Percentiles rank a stretch among this genome's conserved stretches.
Conservation (phyloP, 331 rosid genomes). For the Quercus lobata region DNA sequence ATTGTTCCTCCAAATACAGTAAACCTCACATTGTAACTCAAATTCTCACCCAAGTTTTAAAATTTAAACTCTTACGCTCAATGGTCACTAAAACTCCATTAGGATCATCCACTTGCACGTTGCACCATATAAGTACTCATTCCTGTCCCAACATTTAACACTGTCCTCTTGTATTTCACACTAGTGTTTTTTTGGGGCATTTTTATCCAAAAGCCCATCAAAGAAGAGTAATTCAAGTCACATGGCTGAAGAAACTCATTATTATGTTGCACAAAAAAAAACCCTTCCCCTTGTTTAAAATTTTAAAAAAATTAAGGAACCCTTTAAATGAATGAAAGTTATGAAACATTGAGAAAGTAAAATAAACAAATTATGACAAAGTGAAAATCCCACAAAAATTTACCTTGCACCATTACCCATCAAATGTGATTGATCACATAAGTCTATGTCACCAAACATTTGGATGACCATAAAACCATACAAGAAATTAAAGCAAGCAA, state of each 20-base stretch:
- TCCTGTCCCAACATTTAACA: conserved; percentile 50
- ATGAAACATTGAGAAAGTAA: background rate
- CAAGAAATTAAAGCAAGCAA: background rate
- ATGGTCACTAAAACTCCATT: conserved; percentile 34
- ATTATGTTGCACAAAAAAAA: conserved; percentile 1
- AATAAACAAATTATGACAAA: background rate
- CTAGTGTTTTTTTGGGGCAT: conserved; percentile 1
- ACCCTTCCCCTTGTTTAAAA: background rate
- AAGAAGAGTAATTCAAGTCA: conserved; percentile 74
- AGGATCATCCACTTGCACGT: conserved; percentile 34
- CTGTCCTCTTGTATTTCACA: conserved; percentile 49
- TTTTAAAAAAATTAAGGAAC: background rate
- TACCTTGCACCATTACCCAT: background rate
- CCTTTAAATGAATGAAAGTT: background rate
- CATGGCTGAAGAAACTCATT: conserved; percentile 24
- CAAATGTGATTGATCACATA: background rate
- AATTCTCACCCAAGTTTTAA: conserved; percentile 43
- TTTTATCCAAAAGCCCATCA: conserved; percentile 35
- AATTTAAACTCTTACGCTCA: conserved; percentile 42
- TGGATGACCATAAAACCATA: background rate
- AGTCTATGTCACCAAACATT: background rate
- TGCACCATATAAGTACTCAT: conserved; percentile 40
- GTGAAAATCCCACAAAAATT: background rate
- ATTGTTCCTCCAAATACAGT: conserved; percentile 22
- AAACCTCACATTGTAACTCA: conserved; percentile 52